Evolutionary conservation across 2,329 filamentous ascomycete species (phyloP).

Genomic region (Pyrenochaeta sp.): DNA sequence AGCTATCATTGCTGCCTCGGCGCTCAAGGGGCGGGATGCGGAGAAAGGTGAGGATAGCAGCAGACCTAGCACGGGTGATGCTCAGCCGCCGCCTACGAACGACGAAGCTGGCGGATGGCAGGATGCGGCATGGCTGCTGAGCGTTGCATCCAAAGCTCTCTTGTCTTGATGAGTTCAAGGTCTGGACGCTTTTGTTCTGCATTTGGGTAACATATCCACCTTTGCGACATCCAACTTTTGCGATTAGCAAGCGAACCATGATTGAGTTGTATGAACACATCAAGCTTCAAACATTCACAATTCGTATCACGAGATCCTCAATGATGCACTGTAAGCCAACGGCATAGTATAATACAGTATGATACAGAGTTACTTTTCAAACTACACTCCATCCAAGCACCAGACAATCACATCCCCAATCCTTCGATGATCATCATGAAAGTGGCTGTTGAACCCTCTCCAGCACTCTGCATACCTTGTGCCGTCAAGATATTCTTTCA

Average conservation of each 20-base stretch:
- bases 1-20: conserved; percentile 45
- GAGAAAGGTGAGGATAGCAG: conserved; percentile 19
- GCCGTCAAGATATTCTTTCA: conserved; percentile 54
- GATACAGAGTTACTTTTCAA: neutral
- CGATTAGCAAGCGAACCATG: neutral
- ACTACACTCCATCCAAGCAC: conserved; percentile 49
- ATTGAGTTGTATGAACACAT: neutral
- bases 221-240: neutral
- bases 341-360: neutral
- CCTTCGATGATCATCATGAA: conserved; percentile 69
- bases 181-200: neutral
- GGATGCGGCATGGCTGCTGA: conserved; percentile 66
- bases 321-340: neutral
- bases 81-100: conserved; percentile 19
- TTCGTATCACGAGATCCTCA: neutral
- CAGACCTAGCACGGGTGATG: conserved; percentile 20
- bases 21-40: conserved; percentile 48
- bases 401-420: conserved; percentile 70
- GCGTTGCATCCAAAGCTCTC: conserved; percentile 59
- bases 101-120: conserved; percentile 61
- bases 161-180: conserved; percentile 15
- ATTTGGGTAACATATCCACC: neutral
- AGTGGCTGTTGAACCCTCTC: conserved; percentile 68
- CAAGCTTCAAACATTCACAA: neutral
- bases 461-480: conserved; percentile 66